phyloP scores from a whole-genome alignment of 257 asterid species.

The Mitragyna speciosa region DNA sequence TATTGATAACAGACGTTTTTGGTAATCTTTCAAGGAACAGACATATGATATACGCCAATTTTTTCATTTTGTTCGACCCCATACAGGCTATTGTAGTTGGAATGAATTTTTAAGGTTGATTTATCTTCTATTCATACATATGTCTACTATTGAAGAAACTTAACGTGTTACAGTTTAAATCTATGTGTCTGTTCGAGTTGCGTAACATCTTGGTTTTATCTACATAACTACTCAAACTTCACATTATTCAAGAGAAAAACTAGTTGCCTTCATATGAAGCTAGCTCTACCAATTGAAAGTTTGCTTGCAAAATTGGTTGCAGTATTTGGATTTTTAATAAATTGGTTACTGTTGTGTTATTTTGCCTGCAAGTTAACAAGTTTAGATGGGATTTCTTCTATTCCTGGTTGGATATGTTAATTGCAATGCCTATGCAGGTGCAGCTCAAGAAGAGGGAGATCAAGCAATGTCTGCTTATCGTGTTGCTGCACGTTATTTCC shows the following conservation, averaged over 20 bases:
- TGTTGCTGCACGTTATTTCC: conserved; percentile 98
- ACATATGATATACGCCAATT: background rate
- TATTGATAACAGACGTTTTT: background rate
- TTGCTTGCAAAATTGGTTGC: background rate
- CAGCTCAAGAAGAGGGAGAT: conserved; percentile 97
- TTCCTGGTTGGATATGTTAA: conserved; percentile 95
- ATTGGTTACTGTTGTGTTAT: conserved; percentile 17
- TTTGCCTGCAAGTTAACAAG: conserved; percentile 87
- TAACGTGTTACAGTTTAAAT: background rate
- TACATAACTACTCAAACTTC: background rate
- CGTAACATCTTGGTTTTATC: background rate
- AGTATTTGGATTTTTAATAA: background rate
- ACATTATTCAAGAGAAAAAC: background rate
- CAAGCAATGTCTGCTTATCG: conserved; percentile 99
- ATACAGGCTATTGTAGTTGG: background rate
- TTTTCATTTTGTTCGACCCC: background rate
- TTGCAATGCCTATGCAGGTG: conserved; percentile 95
- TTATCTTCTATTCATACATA: background rate
- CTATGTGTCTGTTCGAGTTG: background rate
- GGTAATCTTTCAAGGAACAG: background rate
- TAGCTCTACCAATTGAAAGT: background rate
- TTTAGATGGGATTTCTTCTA: conserved; percentile 93
- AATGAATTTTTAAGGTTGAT: background rate
- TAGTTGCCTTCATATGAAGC: background rate
- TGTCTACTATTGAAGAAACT: background rate